phyloP scores from a whole-genome alignment of 1,284 basidiomycete species.

The Ustilago curta region DNA sequence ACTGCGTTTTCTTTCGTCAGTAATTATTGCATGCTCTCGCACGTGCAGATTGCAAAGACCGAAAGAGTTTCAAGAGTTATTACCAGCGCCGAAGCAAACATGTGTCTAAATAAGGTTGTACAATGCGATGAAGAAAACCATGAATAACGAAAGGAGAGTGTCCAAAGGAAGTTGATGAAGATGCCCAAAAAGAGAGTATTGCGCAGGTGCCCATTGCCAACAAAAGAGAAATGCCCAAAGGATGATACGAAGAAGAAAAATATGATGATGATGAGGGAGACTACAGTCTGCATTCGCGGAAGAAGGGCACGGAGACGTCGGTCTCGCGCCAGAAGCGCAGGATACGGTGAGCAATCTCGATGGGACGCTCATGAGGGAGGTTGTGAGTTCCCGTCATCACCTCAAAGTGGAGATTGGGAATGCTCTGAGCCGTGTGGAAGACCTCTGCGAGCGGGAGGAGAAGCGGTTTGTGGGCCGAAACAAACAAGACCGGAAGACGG shows the following conservation, averaged over 20 bases:
- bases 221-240: neutral
- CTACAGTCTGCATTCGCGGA: constrained; percentile 46
- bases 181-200: neutral
- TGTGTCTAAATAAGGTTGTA: constrained; percentile 9
- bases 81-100: neutral
- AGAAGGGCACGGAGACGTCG: constrained; percentile 29
- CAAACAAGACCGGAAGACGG: constrained; percentile 33
- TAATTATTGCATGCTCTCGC: neutral
- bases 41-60: neutral
- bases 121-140: constrained; percentile 14
- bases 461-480: constrained; percentile 46
- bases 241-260: neutral
- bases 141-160: neutral
- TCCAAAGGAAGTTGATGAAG: neutral
- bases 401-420: constrained; percentile 46
- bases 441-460: constrained; percentile 43
- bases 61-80: neutral
- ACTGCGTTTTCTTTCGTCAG: neutral
- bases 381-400: constrained; percentile 50
- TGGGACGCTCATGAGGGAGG: constrained; percentile 43
- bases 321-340: constrained; percentile 49
- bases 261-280: too few relatives aligned
- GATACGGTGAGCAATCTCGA: constrained; percentile 45
- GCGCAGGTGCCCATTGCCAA: neutral
- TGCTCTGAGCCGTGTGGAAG: constrained; percentile 41